These are phyloP conservation scores for Trebouxiophyceae sp. DNA, from an alignment of 163 green algal genomes.

Conservation along the genomic window DNA sequence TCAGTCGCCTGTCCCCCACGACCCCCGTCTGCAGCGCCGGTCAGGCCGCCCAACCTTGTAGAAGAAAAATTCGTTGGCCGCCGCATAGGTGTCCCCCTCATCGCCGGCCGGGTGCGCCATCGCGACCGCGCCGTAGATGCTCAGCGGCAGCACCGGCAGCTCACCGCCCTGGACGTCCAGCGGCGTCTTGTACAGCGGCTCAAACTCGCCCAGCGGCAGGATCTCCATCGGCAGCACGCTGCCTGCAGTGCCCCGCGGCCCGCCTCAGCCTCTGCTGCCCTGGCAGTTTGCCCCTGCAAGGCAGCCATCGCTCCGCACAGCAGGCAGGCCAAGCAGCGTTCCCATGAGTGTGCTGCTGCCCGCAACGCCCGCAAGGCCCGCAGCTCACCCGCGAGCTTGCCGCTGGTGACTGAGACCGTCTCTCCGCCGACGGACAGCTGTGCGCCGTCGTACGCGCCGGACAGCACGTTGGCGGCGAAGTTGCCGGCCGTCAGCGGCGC, in stretches of 20 bases:
- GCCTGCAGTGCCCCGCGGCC: slow-evolving; percentile 1
- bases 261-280: neutral
- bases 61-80: slow-evolving; percentile 78
- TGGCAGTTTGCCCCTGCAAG: neutral
- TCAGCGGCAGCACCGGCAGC: slow-evolving; percentile 85
- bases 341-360: no score
- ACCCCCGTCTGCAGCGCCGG: no score
- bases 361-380: no score
- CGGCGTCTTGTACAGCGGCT: slow-evolving; percentile 74
- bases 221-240: slow-evolving; percentile 82
- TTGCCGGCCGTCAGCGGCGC: slow-evolving; percentile 75
- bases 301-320: no score
- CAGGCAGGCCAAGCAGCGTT: no score
- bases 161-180: slow-evolving; percentile 76
- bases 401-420: neutral
- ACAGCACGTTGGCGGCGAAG: slow-evolving; percentile 58
- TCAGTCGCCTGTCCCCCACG: neutral
- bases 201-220: slow-evolving; percentile 70
- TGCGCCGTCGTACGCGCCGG: slow-evolving; percentile 51
- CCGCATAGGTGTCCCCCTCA: slow-evolving; percentile 16
- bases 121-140: slow-evolving; percentile 77
- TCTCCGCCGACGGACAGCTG: slow-evolving; percentile 13
- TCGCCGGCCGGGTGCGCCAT: slow-evolving; percentile 54
- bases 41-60: slow-evolving; percentile 65
- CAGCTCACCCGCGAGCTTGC: neutral